Conservation (phyloP, 768 basidiomycete species). For the Leccinellum luteum region DNA sequence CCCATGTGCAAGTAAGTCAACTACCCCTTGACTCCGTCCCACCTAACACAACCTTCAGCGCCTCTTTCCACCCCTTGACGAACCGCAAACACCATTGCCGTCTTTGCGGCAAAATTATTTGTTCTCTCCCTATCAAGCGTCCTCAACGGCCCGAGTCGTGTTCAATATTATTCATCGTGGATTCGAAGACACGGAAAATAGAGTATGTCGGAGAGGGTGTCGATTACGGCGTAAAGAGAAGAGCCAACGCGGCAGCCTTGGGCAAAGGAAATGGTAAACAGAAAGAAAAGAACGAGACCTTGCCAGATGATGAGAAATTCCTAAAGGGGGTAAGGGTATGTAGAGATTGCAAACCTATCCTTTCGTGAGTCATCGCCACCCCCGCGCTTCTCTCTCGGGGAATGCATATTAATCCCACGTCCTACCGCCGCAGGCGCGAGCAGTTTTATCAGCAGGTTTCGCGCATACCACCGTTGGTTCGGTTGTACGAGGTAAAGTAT, state of each 20-base stretch:
- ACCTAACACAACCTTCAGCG: constrained; percentile 34
- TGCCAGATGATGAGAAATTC: constrained; percentile 75
- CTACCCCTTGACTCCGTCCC: not conserved
- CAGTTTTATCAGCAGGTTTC: constrained; percentile 70
- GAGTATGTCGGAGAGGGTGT: constrained; percentile 85
- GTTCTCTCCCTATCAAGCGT: constrained; percentile 77
- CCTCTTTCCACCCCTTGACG: constrained; percentile 83
- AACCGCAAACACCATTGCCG: constrained; percentile 97
- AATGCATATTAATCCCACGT: not conserved
- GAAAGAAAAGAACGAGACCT: constrained; percentile 37
- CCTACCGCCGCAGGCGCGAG: constrained; percentile 52
- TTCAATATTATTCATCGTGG: constrained; percentile 84
- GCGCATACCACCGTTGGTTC: constrained; percentile 58
- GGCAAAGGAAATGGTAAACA: constrained; percentile 27
- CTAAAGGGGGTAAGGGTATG: constrained; percentile 89
- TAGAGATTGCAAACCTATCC: constrained; percentile 72
- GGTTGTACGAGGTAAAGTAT: constrained; percentile 63
- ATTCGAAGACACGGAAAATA: constrained; percentile 69
- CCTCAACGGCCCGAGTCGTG: constrained; percentile 67
- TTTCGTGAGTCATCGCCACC: constrained; percentile 60
- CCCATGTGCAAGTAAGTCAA: constrained; percentile 74
- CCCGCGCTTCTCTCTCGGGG: not conserved
- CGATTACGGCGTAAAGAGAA: constrained; percentile 73
- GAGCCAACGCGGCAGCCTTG: constrained; percentile 23
- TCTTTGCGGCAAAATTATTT: constrained; percentile 88